Percentiles rank a stretch among this genome's conserved stretches.
Conservation (phyloP, 805 yeast genomes). For the Hanseniaspora nectarophila region DNA sequence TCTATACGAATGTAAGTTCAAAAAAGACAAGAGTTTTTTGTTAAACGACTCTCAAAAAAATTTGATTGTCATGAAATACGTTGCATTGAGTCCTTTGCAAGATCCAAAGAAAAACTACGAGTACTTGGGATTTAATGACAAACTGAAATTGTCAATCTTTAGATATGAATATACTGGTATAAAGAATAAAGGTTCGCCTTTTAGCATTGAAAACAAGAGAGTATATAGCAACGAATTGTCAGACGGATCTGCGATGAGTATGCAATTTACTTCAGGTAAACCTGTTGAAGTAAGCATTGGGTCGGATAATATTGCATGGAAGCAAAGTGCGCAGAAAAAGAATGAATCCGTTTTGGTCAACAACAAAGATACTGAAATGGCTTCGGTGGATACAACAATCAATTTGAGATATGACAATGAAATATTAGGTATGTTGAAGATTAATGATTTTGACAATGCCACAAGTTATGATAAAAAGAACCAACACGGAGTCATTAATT, state of each 20-base stretch:
- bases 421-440: not conserved
- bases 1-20: conserved; percentile 6
- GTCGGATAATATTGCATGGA: not conserved
- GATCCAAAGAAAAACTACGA: not conserved
- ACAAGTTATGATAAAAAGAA: not conserved
- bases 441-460: not conserved
- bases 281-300: not conserved
- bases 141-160: not conserved
- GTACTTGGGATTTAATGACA: not conserved
- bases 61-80: not conserved
- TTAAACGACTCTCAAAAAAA: conserved; percentile 8
- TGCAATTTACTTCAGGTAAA: not conserved
- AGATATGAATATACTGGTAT: not conserved
- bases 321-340: not conserved
- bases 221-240: not conserved
- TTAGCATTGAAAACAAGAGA: not conserved
- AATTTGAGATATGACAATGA: not conserved
- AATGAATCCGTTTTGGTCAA: not conserved
- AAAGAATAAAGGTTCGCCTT: not conserved
- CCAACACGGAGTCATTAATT: not conserved
- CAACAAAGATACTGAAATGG: not conserved
- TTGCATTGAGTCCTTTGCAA: not conserved
- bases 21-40: conserved; percentile 5
- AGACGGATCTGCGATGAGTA: not conserved
- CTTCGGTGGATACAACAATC: not conserved